These are phyloP conservation scores for Porogramme epimiltina DNA, from an alignment of 1,284 basidiomycete species.

Conservation along the genomic window DNA sequence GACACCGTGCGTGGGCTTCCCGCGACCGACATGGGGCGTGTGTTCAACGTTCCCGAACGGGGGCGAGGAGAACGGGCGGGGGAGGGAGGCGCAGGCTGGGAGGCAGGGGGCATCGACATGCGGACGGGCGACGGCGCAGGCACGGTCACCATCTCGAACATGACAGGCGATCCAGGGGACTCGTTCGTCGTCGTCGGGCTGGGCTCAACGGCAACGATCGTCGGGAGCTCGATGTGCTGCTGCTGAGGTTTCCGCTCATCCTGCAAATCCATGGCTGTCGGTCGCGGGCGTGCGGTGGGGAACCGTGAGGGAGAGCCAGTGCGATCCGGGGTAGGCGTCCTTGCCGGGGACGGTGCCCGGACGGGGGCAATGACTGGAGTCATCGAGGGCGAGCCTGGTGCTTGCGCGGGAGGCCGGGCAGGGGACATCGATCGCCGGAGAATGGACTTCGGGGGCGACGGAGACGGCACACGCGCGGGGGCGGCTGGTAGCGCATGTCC, in stretches of 20 bases:
- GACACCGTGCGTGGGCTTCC: conserved; percentile 6
- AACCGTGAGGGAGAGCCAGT: background rate
- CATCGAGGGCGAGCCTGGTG: background rate
- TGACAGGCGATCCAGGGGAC: conserved; percentile 8
- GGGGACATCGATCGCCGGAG: background rate
- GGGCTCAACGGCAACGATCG: conserved; percentile 13
- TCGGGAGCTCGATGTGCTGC: conserved; percentile 8
- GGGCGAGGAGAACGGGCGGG: conserved; percentile 18
- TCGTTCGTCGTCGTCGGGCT: conserved; percentile 14
- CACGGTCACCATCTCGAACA: conserved; percentile 18
- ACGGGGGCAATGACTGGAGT: background rate
- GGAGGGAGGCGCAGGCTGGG: conserved; percentile 2
- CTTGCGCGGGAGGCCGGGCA: background rate
- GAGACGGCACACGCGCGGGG: too few species aligned
- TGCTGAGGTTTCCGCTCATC: background rate
- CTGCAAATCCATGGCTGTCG: conserved; percentile 3
- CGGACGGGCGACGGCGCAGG: conserved; percentile 1
- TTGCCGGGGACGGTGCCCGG: background rate
- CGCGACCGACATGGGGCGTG: conserved; percentile 11
- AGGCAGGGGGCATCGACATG: background rate
- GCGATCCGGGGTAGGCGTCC: background rate
- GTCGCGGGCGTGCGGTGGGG: background rate
- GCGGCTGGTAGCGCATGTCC: too few species aligned
- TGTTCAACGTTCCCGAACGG: conserved; percentile 29
- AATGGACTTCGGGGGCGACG: background rate